A percentile compares a stretch with the other conserved stretches of the same genome.
Evolutionary conservation across 2,329 filamentous ascomycete genomes (phyloP).

Genomic region (Fusarium multiceps): DNA sequence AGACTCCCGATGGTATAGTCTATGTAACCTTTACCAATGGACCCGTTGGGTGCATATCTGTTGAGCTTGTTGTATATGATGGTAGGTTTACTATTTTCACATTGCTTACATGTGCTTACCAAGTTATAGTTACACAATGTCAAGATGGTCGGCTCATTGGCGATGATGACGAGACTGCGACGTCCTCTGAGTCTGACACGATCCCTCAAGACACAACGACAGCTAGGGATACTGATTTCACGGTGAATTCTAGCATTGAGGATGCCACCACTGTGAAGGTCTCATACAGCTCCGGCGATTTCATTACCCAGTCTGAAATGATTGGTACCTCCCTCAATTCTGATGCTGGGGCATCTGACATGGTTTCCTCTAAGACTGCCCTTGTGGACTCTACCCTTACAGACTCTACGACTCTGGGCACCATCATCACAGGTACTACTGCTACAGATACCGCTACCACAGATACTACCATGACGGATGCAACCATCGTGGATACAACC

Average conservation of each 20-base stretch:
- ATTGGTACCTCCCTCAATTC: too few relatives aligned
- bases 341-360: too few relatives aligned
- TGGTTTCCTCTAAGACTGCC: fast-evolving
- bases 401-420: too few relatives aligned
- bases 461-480: too few relatives aligned
- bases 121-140: background rate
- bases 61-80: background rate
- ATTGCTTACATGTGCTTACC: background rate
- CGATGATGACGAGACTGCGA: background rate
- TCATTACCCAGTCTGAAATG: fast-evolving
- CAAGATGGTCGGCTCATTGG: background rate
- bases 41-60: background rate
- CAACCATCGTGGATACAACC: too few relatives aligned
- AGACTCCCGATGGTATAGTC: background rate
- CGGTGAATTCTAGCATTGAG: fast-evolving
- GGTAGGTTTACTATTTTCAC: fast-evolving
- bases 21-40: background rate
- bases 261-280: too few relatives aligned
- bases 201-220: too few relatives aligned
- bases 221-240: fast-evolving
- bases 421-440: too few relatives aligned
- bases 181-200: too few relatives aligned
- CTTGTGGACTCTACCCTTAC: too few relatives aligned
- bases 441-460: too few relatives aligned
- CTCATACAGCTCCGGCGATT: too few relatives aligned